Evolutionary conservation across 805 yeast genomes (phyloP), one percentile per base, ranked within the genome.

Genomic region (Candida sakaeoensis): DNA sequence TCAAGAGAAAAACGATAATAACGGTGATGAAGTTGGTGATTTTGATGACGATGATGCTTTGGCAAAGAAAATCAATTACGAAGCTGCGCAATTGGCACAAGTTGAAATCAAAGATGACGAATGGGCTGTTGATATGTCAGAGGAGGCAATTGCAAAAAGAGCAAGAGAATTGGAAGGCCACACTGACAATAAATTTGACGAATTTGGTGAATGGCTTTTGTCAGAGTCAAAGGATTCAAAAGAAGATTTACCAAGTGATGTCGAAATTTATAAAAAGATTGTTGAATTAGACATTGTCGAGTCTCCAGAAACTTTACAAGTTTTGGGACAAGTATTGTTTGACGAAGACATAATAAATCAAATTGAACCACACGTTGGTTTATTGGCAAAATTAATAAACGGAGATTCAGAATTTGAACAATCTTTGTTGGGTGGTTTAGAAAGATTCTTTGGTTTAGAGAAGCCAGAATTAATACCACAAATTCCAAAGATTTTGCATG

Each of bases 71-170:
- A 83, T 85, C 71, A 82, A 79, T 60, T 88, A 93, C 33, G 95
- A 85, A 61, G 95, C 93, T 15, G 82, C 88, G 9, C 77, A 72
- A 28, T 70, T 85, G 44, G 46, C 52, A 26, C 50, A 52, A 18
- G 76, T 79, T 44, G 80, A 76, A 45, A 84, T 85, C 40, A 81
- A 82, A 48, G 96, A 89, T 58, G 97, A 86, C 51, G 95, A 87
- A 50, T 91, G 98, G 98, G 88, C 96, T 14, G 96, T 90, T 31
- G 99, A 91, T 63, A 87, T 90, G 77, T 85, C 95, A 36, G 93
- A 86, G 62, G 98, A 89, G 68, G 98, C 98, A 43, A 87, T 91
- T 49, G 82, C 84, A 58, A 88, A 85, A 33, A 85, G 99, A 68
- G 96, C 95, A 33, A 70, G 79, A 53, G 95, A 86, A 61, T 74